Evolutionary conservation across 2,329 filamentous ascomycete species (phyloP).

Genomic region (Aspergillus unguis): DNA sequence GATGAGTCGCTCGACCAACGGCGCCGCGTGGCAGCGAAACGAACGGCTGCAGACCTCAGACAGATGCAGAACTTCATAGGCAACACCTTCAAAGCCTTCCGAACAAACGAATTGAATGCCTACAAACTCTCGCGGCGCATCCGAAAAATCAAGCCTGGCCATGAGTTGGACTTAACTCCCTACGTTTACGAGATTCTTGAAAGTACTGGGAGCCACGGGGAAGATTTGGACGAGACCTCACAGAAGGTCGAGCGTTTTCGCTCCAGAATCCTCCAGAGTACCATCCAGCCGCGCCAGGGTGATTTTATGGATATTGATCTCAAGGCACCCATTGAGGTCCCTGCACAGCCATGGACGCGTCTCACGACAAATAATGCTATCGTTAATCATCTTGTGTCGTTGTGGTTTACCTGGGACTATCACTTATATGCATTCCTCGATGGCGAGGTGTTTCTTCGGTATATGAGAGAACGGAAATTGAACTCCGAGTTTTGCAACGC

Average conservation of each 20-base stretch:
- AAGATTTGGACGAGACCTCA: constrained; percentile 18
- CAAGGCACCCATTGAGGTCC: constrained; percentile 33
- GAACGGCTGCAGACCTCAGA: constrained; percentile 39
- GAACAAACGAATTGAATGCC: constrained; percentile 29
- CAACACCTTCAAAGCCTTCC: constrained; percentile 35
- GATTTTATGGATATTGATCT: constrained; percentile 43
- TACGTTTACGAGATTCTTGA: constrained; percentile 33
- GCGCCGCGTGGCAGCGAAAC: constrained; percentile 39
- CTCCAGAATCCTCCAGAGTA: constrained; percentile 30
- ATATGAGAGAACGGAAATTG: constrained; percentile 35
- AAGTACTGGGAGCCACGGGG: constrained; percentile 16
- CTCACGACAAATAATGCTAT: constrained; percentile 73
- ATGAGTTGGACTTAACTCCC: constrained; percentile 32
- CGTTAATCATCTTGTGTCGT: constrained; percentile 76
- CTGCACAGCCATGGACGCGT: constrained; percentile 65
- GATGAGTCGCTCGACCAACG: constrained; percentile 59
- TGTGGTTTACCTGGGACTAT: constrained; percentile 95
- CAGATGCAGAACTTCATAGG: constrained; percentile 40
- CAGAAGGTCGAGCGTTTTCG: constrained; percentile 29
- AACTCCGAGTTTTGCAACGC: constrained; percentile 74
- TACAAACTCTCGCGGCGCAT: constrained; percentile 16
- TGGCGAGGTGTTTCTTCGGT: constrained; percentile 68
- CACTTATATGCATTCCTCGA: constrained; percentile 79
- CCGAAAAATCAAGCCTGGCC: background rate
- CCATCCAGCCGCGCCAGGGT: constrained; percentile 31